These are phyloP conservation scores for Crithidia brevicula DNA, from an alignment of 208 protist genomes.

Conservation along the genomic window DNA sequence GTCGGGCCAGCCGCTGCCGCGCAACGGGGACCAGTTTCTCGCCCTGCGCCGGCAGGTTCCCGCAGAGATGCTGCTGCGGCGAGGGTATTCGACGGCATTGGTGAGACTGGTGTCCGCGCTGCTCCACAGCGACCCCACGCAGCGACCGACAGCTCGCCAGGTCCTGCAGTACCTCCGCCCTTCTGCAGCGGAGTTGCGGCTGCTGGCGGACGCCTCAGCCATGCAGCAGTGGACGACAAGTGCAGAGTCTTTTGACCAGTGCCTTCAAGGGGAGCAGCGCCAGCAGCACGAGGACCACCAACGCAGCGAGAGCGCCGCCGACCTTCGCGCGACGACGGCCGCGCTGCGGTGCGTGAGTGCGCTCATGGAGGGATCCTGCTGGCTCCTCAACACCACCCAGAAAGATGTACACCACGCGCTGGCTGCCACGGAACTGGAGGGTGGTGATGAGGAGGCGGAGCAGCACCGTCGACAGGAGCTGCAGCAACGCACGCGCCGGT, in stretches of 20 bases:
- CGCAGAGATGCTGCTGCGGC: slow-evolving; percentile 35
- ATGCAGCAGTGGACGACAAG: slow-evolving; percentile 41
- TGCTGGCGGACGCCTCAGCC: slow-evolving; percentile 21
- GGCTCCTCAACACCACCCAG: slow-evolving; percentile 33
- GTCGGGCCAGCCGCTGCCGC: slow-evolving; percentile 73
- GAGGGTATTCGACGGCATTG: slow-evolving; percentile 68
- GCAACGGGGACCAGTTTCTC: slow-evolving; percentile 73
- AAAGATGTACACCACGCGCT: slow-evolving; percentile 19
- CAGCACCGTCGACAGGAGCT: slow-evolving; percentile 1
- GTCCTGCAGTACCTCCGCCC: slow-evolving; percentile 69
- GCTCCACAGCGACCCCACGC: slow-evolving; percentile 56
- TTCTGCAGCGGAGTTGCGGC: slow-evolving; percentile 33
- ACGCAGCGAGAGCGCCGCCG: neutral
- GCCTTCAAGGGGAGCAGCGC: slow-evolving; percentile 3
- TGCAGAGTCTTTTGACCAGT: slow-evolving; percentile 2
- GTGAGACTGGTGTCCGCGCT: slow-evolving; percentile 56
- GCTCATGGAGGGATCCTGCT: slow-evolving; percentile 30
- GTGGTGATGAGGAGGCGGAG: slow-evolving; percentile 11
- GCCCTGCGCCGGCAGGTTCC: slow-evolving; percentile 66
- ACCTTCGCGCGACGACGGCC: neutral
- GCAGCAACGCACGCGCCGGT: slow-evolving; percentile 1
- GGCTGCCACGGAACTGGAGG: too few relatives aligned
- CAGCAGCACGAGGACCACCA: slow-evolving; percentile 8
- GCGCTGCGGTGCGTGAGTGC: slow-evolving; percentile 35
- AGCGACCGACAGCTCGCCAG: slow-evolving; percentile 71